Conservation (phyloP, 257 asterid species). For the Rehmannia glutinosa region DNA sequence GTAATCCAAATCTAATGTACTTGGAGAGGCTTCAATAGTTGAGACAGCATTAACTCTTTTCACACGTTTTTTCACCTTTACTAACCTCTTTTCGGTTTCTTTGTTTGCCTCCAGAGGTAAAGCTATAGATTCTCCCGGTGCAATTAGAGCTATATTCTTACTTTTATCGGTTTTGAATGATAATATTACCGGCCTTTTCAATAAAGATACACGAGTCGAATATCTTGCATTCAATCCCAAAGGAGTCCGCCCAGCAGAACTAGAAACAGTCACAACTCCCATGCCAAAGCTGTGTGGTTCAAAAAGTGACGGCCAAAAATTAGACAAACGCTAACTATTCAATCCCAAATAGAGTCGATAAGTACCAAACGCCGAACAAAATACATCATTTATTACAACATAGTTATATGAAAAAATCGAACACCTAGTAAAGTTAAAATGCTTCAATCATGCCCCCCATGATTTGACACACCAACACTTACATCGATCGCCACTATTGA, state of each 20-base stretch:
- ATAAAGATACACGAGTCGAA: slow-evolving; percentile 33
- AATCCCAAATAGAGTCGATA: too few relatives aligned
- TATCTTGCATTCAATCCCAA: slow-evolving; percentile 35
- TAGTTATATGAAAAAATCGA: too few relatives aligned
- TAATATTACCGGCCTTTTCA: slow-evolving; percentile 47
- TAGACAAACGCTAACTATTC: too few relatives aligned
- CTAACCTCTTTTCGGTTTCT: slow-evolving; percentile 38
- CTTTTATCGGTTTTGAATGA: slow-evolving; percentile 55
- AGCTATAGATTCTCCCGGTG: slow-evolving; percentile 50
- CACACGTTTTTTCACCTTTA: slow-evolving; percentile 34
- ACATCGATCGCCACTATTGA: too few relatives aligned
- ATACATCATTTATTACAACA: too few relatives aligned
- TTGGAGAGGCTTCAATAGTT: slow-evolving; percentile 42
- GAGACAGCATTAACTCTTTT: slow-evolving; percentile 60
- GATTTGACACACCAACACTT: too few relatives aligned
- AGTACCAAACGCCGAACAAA: too few relatives aligned
- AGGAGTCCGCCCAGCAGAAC: slow-evolving; percentile 43
- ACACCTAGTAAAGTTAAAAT: too few relatives aligned
- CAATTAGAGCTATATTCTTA: slow-evolving; percentile 43
- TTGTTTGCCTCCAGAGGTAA: slow-evolving; percentile 53
- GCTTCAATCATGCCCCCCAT: too few relatives aligned
- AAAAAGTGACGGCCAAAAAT: too few relatives aligned
- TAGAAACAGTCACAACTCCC: slow-evolving; percentile 52
- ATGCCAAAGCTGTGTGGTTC: slow-evolving; percentile 31
- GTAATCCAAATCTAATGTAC: slow-evolving; percentile 58